Percentiles rank a stretch among this genome's conserved stretches.
Conservation (phyloP, 495 filamentous ascomycete species). For the Neurospora sp. region DNA sequence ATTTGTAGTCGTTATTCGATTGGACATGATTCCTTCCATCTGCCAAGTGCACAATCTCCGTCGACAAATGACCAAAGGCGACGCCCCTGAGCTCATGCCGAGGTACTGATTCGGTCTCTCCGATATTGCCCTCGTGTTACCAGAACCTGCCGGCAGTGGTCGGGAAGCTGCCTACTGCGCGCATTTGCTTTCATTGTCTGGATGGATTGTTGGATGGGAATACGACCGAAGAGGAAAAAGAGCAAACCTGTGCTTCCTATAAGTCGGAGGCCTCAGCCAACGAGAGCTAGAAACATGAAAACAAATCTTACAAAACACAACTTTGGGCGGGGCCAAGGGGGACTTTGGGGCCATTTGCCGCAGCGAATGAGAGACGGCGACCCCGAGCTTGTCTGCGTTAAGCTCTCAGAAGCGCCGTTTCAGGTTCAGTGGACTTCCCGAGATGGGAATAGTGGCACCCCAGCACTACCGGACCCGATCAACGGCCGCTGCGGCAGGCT, state of each 20-base stretch:
- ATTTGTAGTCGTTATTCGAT: neutral
- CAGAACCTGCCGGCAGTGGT: neutral
- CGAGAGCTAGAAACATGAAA: neutral
- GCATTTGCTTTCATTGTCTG: neutral
- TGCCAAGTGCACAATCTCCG: neutral
- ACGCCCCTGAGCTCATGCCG: conserved; percentile 1
- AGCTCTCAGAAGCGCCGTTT: conserved; percentile 13
- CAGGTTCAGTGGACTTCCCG: conserved; percentile 4
- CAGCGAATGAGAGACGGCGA: neutral
- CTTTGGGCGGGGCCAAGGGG: neutral
- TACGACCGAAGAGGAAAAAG: neutral
- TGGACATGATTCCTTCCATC: neutral
- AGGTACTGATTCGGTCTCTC: neutral
- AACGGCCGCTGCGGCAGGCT: neutral
- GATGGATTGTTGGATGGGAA: neutral
- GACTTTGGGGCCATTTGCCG: neutral
- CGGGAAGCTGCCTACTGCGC: neutral
- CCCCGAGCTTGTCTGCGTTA: conserved; percentile 4
- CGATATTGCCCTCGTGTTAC: neutral
- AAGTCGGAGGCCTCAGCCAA: neutral
- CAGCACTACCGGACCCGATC: neutral
- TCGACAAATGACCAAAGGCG: neutral
- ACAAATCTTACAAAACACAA: neutral
- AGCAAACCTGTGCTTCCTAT: neutral
- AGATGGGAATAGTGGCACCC: neutral